Evolutionary conservation across 108 stramenopile species (phyloP).

Genomic region (Pinguiococcus pyrenoidosus): DNA sequence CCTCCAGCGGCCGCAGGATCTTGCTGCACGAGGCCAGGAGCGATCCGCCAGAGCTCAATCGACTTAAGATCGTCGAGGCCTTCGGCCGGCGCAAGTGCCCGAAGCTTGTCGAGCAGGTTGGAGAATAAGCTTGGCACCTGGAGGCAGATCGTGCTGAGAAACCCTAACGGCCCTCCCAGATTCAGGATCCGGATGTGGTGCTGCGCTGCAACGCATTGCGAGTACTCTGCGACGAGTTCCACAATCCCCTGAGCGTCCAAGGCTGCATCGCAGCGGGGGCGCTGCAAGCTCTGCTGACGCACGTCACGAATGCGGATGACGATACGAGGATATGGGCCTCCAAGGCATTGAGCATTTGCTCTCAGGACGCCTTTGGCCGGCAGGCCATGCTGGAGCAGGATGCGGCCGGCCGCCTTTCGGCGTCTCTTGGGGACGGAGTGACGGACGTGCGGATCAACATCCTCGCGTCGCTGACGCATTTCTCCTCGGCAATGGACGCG

Average conservation of each 20-base stretch:
- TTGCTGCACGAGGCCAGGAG: no score
- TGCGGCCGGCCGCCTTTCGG: neutral
- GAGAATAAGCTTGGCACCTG: neutral
- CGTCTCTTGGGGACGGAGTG: conserved; percentile 12
- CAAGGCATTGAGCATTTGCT: conserved; percentile 8
- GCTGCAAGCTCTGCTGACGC: conserved; percentile 10
- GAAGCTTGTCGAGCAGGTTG: conserved; percentile 25
- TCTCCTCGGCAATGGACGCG: conserved; percentile 3
- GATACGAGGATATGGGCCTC: conserved; percentile 13
- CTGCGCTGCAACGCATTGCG: conserved; percentile 22
- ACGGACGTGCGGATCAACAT: conserved; percentile 14
- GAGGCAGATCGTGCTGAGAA: no score
- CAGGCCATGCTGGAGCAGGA: conserved; percentile 13
- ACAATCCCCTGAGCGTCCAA: conserved; percentile 20
- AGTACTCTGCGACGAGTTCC: conserved; percentile 33
- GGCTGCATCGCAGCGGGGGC: conserved; percentile 12
- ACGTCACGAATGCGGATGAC: conserved; percentile 20
- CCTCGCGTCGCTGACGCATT: conserved; percentile 8
- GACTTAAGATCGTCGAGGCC: conserved; percentile 30
- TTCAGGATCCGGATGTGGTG: conserved; percentile 3
- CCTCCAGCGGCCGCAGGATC: no score
- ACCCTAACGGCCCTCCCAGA: neutral
- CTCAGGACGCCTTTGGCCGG: conserved; percentile 22
- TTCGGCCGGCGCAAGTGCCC: conserved; percentile 28
- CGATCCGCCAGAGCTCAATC: no score